These are phyloP conservation scores for Alternaria novae-zelandiae DNA, from an alignment of 2,329 filamentous ascomycete species.

Conservation along the genomic window DNA sequence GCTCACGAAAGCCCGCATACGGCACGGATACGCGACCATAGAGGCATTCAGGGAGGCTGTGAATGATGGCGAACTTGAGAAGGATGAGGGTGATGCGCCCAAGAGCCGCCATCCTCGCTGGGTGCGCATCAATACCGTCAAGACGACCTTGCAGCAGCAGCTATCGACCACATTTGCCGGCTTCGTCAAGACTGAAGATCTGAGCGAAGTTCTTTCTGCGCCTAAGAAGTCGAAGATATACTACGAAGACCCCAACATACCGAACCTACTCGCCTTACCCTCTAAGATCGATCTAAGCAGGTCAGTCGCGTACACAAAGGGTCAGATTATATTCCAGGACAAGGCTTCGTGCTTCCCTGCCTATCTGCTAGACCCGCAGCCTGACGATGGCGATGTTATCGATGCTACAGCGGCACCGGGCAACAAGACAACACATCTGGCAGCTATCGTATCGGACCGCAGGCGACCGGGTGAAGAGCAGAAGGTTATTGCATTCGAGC, in stretches of 20 bases:
- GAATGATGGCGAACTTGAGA: conserved; percentile 49
- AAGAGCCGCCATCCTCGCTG: conserved; percentile 76
- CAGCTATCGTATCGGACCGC: conserved; percentile 69
- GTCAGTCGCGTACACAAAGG: conserved; percentile 74
- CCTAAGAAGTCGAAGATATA: conserved; percentile 58
- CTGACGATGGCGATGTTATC: conserved; percentile 77
- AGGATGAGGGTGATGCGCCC: conserved; percentile 48
- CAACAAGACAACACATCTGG: conserved; percentile 95
- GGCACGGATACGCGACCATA: conserved; percentile 71
- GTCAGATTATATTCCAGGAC: conserved; percentile 88
- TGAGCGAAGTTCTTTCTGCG: conserved; percentile 63
- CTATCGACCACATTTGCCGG: conserved; percentile 74
- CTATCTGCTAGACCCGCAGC: conserved; percentile 75
- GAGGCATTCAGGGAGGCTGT: conserved; percentile 69
- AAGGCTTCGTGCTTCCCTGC: conserved; percentile 98
- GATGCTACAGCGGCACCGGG: conserved; percentile 94
- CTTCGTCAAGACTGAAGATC: conserved; percentile 62
- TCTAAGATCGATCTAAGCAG: conserved; percentile 74
- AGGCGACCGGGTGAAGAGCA: conserved; percentile 35
- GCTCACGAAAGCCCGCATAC: conserved; percentile 78
- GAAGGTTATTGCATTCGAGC: conserved; percentile 79
- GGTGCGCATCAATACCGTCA: conserved; percentile 85
- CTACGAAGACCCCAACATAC: conserved; percentile 80
- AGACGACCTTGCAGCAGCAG: conserved; percentile 72
- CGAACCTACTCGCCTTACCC: conserved; percentile 81